These are phyloP conservation scores for Phaseolus lunatus DNA, from an alignment of 306 rosid genomes.

Conservation along the genomic window DNA sequence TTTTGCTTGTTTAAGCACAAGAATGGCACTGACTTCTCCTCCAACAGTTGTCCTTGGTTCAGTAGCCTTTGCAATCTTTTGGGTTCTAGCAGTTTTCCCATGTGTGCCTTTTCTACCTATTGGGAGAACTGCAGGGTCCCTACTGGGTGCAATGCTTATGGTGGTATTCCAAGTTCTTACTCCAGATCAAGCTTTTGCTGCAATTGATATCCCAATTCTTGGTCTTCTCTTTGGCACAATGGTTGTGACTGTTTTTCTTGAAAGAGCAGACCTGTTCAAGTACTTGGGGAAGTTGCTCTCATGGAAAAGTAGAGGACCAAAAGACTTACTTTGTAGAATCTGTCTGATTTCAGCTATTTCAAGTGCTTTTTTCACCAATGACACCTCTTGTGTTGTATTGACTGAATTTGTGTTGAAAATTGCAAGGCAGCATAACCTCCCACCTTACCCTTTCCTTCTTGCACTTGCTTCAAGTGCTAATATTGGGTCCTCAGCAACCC, in stretches of 20 bases:
- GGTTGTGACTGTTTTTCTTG: slow-evolving; percentile 92
- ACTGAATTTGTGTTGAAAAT: slow-evolving; percentile 87
- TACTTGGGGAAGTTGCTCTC: slow-evolving; percentile 81
- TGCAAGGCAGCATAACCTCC: slow-evolving; percentile 86
- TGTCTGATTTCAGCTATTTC: slow-evolving; percentile 86
- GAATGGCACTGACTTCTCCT: slow-evolving; percentile 70
- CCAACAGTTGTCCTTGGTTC: slow-evolving; percentile 79
- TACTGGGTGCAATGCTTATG: slow-evolving; percentile 90
- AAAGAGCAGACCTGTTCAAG: slow-evolving; percentile 87
- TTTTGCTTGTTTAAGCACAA: slow-evolving; percentile 35
- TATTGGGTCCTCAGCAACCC: slow-evolving; percentile 89
- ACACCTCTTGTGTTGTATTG: slow-evolving; percentile 85
- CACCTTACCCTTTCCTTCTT: slow-evolving; percentile 89
- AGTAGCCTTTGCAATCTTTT: slow-evolving; percentile 72
- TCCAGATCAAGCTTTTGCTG: slow-evolving; percentile 79
- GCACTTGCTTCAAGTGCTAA: slow-evolving; percentile 96
- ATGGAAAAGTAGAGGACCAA: slow-evolving; percentile 87
- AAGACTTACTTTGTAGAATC: slow-evolving; percentile 79
- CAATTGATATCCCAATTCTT: slow-evolving; percentile 82
- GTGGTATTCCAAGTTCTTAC: slow-evolving; percentile 68
- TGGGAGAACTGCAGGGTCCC: slow-evolving; percentile 94
- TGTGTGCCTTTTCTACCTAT: slow-evolving; percentile 84
- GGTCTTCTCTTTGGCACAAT: slow-evolving; percentile 96
- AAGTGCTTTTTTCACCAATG: slow-evolving; percentile 90
- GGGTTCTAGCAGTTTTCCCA: slow-evolving; percentile 91